A percentile compares a stretch with the other conserved stretches of the same genome.
These are phyloP conservation scores for Epichloe aotearoae DNA, from an alignment of 2,329 filamentous ascomycete genomes.

Conservation along the genomic window DNA sequence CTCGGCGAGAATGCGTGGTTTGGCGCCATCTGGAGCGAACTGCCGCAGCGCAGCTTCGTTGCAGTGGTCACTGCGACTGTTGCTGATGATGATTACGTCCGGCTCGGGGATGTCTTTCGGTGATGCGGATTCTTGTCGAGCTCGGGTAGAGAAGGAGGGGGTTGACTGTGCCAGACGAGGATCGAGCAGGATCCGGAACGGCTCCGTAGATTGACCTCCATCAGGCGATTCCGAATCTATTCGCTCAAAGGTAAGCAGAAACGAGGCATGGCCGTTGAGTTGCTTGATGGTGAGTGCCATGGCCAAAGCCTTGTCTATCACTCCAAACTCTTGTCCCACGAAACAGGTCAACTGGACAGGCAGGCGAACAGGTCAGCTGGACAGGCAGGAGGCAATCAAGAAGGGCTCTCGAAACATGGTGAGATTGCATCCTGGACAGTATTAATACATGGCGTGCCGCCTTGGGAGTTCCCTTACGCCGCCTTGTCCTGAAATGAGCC, in stretches of 20 bases:
- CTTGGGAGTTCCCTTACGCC: not conserved
- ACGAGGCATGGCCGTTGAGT: conserved; percentile 51
- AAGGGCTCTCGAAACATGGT: not conserved
- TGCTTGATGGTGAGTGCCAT: conserved; percentile 54
- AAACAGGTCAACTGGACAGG: not conserved
- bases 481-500: not conserved
- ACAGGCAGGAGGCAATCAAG: not conserved
- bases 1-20: conserved; percentile 52
- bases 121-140: conserved; percentile 39
- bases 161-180: conserved; percentile 50
- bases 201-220: conserved; percentile 15
- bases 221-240: conserved; percentile 17
- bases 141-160: conserved; percentile 29
- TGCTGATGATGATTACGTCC: conserved; percentile 33
- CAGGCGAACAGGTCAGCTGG: not conserved
- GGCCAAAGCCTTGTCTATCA: conserved; percentile 1
- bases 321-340: not conserved
- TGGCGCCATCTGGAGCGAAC: conserved; percentile 37
- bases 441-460: not conserved
- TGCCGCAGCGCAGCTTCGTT: conserved; percentile 55
- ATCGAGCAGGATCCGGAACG: conserved; percentile 57
- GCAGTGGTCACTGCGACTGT: conserved; percentile 50
- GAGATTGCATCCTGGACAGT: not conserved
- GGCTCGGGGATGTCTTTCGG: conserved; percentile 27
- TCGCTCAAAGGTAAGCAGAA: conserved; percentile 50